phyloP scores from a whole-genome alignment of 2,329 filamentous ascomycete species.

The Zymoseptoria passerinii region DNA sequence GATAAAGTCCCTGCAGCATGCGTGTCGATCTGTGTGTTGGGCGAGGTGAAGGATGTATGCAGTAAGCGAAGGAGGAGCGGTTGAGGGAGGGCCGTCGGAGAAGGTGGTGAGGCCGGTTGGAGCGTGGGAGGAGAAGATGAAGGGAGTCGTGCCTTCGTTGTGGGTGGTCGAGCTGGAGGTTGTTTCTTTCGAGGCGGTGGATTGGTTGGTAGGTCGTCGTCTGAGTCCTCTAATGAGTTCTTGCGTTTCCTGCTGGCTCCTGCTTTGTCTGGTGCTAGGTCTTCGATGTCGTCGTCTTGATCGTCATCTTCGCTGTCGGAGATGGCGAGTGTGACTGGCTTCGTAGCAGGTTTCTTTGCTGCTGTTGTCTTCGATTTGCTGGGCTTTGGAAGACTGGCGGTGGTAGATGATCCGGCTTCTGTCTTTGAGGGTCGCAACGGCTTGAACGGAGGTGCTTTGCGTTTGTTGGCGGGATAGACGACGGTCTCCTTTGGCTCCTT shows the following conservation, averaged over 20 bases:
- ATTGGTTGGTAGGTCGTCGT: slow-evolving; percentile 14
- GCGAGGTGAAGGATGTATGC: slow-evolving; percentile 66
- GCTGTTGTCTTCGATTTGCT: slow-evolving; percentile 1
- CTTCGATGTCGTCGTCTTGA: slow-evolving; percentile 6
- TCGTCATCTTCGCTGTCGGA: slow-evolving; percentile 14
- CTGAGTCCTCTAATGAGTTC: slow-evolving; percentile 4
- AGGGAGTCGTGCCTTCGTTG: slow-evolving; percentile 1
- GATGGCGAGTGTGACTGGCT: not conserved
- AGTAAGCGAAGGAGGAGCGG: slow-evolving; percentile 69
- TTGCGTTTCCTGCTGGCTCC: not conserved
- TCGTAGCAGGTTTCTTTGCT: slow-evolving; percentile 4
- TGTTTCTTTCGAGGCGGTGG: slow-evolving; percentile 1
- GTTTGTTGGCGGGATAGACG: slow-evolving; percentile 27
- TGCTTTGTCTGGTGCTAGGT: not conserved
- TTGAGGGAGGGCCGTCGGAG: slow-evolving; percentile 51
- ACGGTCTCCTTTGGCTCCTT: slow-evolving; percentile 29
- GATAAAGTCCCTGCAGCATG: slow-evolving; percentile 69
- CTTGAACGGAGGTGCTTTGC: slow-evolving; percentile 28
- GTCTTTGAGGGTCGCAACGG: slow-evolving; percentile 24
- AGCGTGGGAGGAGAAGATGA: slow-evolving; percentile 2
- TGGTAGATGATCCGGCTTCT: slow-evolving; percentile 39
- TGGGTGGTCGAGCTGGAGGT: slow-evolving; percentile 1
- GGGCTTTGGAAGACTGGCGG: slow-evolving; percentile 1
- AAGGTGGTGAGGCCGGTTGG: slow-evolving; percentile 5
- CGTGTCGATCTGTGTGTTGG: slow-evolving; percentile 63